These are phyloP conservation scores for Byssochlamys sp. DNA, from an alignment of 2,329 filamentous ascomycete genomes.

Conservation along the genomic window DNA sequence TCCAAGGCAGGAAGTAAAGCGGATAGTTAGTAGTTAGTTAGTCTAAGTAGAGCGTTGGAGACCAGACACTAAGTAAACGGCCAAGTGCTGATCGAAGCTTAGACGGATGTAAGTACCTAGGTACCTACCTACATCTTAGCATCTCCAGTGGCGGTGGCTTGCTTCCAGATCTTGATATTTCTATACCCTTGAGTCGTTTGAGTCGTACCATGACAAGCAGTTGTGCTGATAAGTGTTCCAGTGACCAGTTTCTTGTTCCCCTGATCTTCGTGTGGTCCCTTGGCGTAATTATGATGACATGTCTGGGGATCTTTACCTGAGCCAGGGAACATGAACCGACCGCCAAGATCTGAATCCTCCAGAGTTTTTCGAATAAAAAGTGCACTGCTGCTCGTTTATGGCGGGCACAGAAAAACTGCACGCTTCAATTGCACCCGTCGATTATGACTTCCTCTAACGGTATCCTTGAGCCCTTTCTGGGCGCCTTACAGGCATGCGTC, in stretches of 20 bases:
- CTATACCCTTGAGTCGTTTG: not conserved
- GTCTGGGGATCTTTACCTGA: not conserved
- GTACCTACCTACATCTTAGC: not conserved
- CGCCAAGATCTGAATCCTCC: not conserved
- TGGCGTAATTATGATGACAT: slow-evolving; percentile 1
- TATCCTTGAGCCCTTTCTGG: slow-evolving; percentile 34
- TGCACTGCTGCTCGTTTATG: not conserved
- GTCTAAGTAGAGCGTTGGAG: too few relatives aligned
- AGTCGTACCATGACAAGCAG: not conserved
- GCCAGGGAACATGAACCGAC: not conserved
- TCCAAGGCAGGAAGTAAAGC: too few relatives aligned
- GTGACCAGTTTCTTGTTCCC: not conserved
- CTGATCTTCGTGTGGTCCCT: not conserved
- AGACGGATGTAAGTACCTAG: not conserved
- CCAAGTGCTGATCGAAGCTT: not conserved
- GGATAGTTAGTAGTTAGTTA: too few relatives aligned
- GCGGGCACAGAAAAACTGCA: not conserved
- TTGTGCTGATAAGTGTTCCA: not conserved
- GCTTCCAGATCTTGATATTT: not conserved
- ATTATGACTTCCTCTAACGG: slow-evolving; percentile 1
- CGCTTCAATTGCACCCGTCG: not conserved
- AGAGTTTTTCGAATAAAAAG: slow-evolving; percentile 2
- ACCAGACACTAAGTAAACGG: not conserved
- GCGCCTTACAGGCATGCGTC: slow-evolving; percentile 46
- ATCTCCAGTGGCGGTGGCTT: not conserved